Evolutionary conservation across 805 yeast genomes (phyloP), one percentile per base, ranked within the genome.

Genomic region (Pichia membranifaciens): DNA sequence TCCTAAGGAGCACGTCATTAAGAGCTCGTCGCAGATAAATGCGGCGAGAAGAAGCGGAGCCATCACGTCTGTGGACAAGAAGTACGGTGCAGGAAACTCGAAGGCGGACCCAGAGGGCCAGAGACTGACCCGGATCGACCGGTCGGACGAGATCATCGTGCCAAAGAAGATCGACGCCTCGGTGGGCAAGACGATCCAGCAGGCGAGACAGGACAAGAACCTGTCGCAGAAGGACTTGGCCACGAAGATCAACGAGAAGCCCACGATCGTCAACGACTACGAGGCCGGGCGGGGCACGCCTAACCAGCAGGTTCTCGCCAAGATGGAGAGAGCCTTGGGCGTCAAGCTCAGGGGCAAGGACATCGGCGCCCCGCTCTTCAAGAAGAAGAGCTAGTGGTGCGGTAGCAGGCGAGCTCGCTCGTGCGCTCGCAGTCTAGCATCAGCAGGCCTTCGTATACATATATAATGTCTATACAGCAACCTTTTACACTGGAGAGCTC

Each of bases 261-360:
- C 97, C 52, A 88, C 83, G 57, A 85, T 93, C 51, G 82, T 93
- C 62, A 90, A 88, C 69, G 99, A 93, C 64, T 93, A 93, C 69
- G 99, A 93, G 73, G 87, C 95, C 48, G 97, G 96, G 50, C 82
- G 95, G 65, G 99, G 96, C 39, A 80, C 85, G 56, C 99, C 99
- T 49, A 90, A 87, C 73, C 99, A 93, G 74, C 98, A 90, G 70
- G 69, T 93, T 45, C 76, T 93, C 60, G 90, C 84, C 47, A 93
- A 93, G 73, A 71, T 93, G 67, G 98, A 93, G 73, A 80, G 96
- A 69, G 95, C 84, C 37, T 75, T 93, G 59, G 98, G 98, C 56
- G 84, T 93, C 54, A 93, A 89, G 72, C 79, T 93, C 64, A 81
- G 98, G 73, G 99, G 99, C 64, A 90, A 91, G 73, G 85, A 83